A percentile compares a stretch with the other conserved stretches of the same genome.
These are phyloP conservation scores for Stemphylium lycopersici DNA, from an alignment of 2,329 filamentous ascomycete genomes.

Conservation along the genomic window DNA sequence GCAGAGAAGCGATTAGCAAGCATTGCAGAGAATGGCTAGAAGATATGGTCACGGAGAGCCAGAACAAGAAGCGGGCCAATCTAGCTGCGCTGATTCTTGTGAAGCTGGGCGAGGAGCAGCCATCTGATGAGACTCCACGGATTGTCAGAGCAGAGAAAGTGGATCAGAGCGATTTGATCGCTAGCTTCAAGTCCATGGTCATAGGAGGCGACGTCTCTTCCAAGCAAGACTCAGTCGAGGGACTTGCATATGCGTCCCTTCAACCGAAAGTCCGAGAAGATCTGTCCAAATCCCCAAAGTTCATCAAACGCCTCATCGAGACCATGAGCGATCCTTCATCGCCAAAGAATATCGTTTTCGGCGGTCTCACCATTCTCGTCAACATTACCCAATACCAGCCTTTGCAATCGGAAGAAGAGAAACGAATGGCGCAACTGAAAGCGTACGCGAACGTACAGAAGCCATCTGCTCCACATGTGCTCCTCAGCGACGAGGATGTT, in stretches of 20 bases:
- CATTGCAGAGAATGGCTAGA: slow-evolving; percentile 88
- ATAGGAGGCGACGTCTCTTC: slow-evolving; percentile 63
- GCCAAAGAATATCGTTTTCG: slow-evolving; percentile 73
- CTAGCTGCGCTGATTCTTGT: slow-evolving; percentile 62
- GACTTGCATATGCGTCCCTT: slow-evolving; percentile 88
- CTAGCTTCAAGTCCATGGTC: slow-evolving; percentile 68
- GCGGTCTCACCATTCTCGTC: slow-evolving; percentile 80
- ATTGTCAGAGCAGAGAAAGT: slow-evolving; percentile 42
- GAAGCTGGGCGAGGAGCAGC: slow-evolving; percentile 55
- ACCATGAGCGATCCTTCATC: slow-evolving; percentile 55
- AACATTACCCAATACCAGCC: slow-evolving; percentile 86
- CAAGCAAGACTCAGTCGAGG: slow-evolving; percentile 79
- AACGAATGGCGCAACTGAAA: slow-evolving; percentile 89
- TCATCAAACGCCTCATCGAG: slow-evolving; percentile 73
- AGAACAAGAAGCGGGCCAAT: slow-evolving; percentile 62
- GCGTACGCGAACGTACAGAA: slow-evolving; percentile 89
- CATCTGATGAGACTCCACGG: slow-evolving; percentile 35
- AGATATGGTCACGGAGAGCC: slow-evolving; percentile 77
- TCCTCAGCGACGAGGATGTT: slow-evolving; percentile 79
- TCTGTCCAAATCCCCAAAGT: slow-evolving; percentile 69
- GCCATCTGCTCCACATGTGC: slow-evolving; percentile 63
- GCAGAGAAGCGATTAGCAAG: slow-evolving; percentile 81
- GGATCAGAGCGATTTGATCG: slow-evolving; percentile 57
- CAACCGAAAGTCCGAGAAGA: slow-evolving; percentile 85
- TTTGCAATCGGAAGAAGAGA: slow-evolving; percentile 82